Conservation (phyloP, 805 yeast genomes). For the Zygotorulaspora danielsina region DNA sequence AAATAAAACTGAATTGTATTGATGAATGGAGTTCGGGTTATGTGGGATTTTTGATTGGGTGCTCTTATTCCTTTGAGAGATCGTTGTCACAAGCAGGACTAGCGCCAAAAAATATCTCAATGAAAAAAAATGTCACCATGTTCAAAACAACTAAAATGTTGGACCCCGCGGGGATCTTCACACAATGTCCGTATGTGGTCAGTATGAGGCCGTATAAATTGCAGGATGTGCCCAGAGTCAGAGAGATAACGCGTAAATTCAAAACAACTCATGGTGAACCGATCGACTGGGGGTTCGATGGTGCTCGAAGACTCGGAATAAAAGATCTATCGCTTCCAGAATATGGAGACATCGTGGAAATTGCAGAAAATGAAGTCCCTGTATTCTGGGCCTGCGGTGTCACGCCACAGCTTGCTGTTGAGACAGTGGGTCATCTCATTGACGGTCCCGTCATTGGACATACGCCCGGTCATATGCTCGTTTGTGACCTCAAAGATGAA, state of each 20-base stretch:
- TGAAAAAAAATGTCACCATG: constrained; percentile 28
- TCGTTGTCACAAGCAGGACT: constrained; percentile 34
- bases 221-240: constrained; percentile 30
- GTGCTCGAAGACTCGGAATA: constrained; percentile 37
- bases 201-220: constrained; percentile 41
- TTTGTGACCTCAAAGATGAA: constrained; percentile 28
- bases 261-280: constrained; percentile 41
- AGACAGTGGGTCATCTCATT: constrained; percentile 19
- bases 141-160: constrained; percentile 27
- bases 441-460: constrained; percentile 36
- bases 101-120: constrained; percentile 27
- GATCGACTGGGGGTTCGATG: constrained; percentile 41
- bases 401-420: constrained; percentile 32
- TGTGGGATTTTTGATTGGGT: constrained; percentile 43
- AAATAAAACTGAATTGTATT: constrained; percentile 24
- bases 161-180: constrained; percentile 35
- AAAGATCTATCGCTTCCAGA: constrained; percentile 35
- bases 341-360: constrained; percentile 35
- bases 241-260: constrained; percentile 34
- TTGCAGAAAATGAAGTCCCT: constrained; percentile 38
- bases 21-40: constrained; percentile 36
- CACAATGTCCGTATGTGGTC: constrained; percentile 37
- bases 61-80: constrained; percentile 41
- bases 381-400: constrained; percentile 46
- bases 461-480: constrained; percentile 39